Evolutionary conservation across 2,329 filamentous ascomycete genomes (phyloP).

Genomic region (Claviceps arundinis): DNA sequence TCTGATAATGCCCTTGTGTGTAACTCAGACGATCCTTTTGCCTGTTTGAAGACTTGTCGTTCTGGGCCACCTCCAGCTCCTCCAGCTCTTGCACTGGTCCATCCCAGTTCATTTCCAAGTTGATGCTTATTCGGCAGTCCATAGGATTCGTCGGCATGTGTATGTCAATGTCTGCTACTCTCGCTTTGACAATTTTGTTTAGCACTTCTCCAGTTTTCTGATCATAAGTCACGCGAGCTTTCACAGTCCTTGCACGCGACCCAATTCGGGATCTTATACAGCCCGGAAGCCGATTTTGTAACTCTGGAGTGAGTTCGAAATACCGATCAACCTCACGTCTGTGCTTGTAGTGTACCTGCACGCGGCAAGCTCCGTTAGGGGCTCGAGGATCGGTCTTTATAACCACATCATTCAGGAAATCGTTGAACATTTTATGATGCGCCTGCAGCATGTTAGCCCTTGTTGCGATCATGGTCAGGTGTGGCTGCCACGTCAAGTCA

Average conservation of each 20-base stretch:
- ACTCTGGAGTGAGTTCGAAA: slow-evolving; percentile 53
- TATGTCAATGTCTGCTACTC: slow-evolving; percentile 80
- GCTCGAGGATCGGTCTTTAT: slow-evolving; percentile 42
- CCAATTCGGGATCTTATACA: slow-evolving; percentile 47
- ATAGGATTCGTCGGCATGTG: slow-evolving; percentile 64
- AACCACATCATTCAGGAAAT: slow-evolving; percentile 64
- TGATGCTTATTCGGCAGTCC: slow-evolving; percentile 88
- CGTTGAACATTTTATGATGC: slow-evolving; percentile 75
- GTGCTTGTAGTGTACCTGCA: slow-evolving; percentile 68
- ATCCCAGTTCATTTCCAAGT: slow-evolving; percentile 81
- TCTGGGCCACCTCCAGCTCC: slow-evolving; percentile 20
- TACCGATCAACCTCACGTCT: slow-evolving; percentile 74
- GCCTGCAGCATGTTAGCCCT: slow-evolving; percentile 30
- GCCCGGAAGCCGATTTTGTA: slow-evolving; percentile 48
- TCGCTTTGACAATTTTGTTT: slow-evolving; percentile 79
- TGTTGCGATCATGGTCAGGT: background rate
- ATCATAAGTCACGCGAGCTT: slow-evolving; percentile 58
- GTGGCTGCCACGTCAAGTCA: background rate
- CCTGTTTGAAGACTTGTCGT: slow-evolving; percentile 42
- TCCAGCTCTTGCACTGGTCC: slow-evolving; percentile 49
- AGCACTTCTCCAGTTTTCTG: slow-evolving; percentile 56
- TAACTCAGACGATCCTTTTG: slow-evolving; percentile 90
- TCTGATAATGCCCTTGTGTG: slow-evolving; percentile 71
- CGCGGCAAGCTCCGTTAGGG: slow-evolving; percentile 32
- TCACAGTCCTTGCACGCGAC: slow-evolving; percentile 30